These are phyloP conservation scores for Fraxinus angustifolia DNA, from an alignment of 305 asterid genomes.

Conservation along the genomic window DNA sequence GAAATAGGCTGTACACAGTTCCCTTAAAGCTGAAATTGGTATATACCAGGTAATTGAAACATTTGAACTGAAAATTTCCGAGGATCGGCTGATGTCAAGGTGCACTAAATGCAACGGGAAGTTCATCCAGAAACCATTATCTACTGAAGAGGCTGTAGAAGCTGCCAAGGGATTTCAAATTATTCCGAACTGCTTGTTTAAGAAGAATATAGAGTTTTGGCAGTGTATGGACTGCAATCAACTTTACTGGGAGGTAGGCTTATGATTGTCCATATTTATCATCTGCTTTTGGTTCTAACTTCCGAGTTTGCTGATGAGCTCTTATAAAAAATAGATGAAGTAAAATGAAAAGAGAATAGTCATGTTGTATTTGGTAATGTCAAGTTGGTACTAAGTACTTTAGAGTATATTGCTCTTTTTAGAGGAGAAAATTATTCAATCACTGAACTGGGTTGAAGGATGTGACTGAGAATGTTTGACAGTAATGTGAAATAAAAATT, in stretches of 20 bases:
- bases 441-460: background rate
- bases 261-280: background rate
- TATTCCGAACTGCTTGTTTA: constrained; percentile 82
- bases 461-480: background rate
- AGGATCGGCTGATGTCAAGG: constrained; percentile 83
- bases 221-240: constrained; percentile 91
- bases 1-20: background rate
- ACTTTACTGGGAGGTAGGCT: constrained; percentile 94
- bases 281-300: background rate
- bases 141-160: constrained; percentile 89
- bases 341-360: background rate
- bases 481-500: background rate
- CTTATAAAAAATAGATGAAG: background rate
- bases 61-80: constrained; percentile 66
- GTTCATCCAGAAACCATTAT: constrained; percentile 83
- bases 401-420: background rate
- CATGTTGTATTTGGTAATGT: background rate
- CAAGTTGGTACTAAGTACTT: background rate
- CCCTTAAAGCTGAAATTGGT: constrained; percentile 16
- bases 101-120: constrained; percentile 88
- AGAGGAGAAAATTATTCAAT: background rate
- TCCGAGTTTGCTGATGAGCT: background rate
- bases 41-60: constrained; percentile 73
- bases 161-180: constrained; percentile 94
- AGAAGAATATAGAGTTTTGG: constrained; percentile 84